Conservation (phyloP, 2,329 filamentous ascomycete genomes). For the Gnomoniopsis smithogilvyi region DNA sequence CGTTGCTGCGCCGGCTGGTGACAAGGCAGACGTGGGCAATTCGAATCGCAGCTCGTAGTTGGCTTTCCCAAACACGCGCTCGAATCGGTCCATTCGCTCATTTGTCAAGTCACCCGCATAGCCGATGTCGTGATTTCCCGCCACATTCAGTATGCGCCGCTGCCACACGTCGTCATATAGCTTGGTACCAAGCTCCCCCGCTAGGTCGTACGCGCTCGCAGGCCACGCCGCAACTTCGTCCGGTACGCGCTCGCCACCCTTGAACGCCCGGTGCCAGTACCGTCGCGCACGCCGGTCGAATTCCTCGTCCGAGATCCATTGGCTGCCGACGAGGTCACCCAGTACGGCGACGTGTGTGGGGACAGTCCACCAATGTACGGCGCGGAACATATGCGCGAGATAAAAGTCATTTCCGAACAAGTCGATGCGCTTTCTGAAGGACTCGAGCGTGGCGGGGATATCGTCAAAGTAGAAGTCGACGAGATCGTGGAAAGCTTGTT, state of each 20-base stretch:
- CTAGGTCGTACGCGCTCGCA: conserved; percentile 44
- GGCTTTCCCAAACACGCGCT: conserved; percentile 76
- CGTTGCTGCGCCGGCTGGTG: conserved; percentile 34
- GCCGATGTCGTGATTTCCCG: conserved; percentile 93
- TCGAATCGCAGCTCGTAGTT: conserved; percentile 86
- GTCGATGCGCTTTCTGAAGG: conserved; percentile 76
- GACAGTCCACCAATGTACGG: conserved; percentile 75
- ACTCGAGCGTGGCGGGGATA: conserved; percentile 62
- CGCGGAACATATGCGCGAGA: conserved; percentile 86
- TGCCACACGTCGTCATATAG: conserved; percentile 60
- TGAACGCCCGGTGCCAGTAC: conserved; percentile 80
- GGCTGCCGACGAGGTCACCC: conserved; percentile 88
- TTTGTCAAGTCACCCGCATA: conserved; percentile 87
- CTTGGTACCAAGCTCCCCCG: conserved; percentile 44
- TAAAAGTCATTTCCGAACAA: conserved; percentile 94
- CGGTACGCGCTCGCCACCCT: conserved; percentile 61
- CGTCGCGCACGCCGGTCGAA: conserved; percentile 70
- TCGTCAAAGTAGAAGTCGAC: conserved; percentile 66
- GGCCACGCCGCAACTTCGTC: conserved; percentile 51
- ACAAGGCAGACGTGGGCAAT: conserved; percentile 44
- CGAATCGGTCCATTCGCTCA: conserved; percentile 76
- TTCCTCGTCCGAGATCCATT: conserved; percentile 88
- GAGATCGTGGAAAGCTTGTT: conserved; percentile 53
- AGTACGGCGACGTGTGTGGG: conserved; percentile 88
- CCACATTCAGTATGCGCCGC: conserved; percentile 80